These are phyloP conservation scores for Fusarium torreyae DNA, from an alignment of 2,329 filamentous ascomycete species.

Conservation along the genomic window DNA sequence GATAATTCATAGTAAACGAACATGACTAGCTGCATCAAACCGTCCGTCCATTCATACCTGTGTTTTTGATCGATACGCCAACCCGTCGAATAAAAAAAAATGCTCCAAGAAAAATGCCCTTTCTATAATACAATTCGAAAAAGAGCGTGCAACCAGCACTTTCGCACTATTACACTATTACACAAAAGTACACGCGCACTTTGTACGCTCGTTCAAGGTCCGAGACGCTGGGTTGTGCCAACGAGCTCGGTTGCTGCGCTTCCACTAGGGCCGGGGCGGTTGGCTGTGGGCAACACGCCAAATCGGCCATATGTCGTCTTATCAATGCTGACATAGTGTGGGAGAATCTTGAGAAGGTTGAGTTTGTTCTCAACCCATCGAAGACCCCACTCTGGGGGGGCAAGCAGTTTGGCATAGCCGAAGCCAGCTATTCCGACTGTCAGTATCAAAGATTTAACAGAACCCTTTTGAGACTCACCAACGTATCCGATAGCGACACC, in stretches of 20 bases:
- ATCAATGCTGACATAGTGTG: slow-evolving; percentile 94
- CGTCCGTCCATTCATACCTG: slow-evolving; percentile 26
- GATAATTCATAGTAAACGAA: slow-evolving; percentile 5
- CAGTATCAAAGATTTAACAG: slow-evolving; percentile 4
- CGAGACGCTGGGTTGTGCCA: slow-evolving; percentile 75
- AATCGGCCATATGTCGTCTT: slow-evolving; percentile 97
- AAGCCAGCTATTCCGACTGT: slow-evolving; percentile 74
- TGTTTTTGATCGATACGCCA: slow-evolving; percentile 36
- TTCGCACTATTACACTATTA: slow-evolving; percentile 17
- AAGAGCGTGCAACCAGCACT: slow-evolving; percentile 17
- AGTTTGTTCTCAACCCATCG: slow-evolving; percentile 91
- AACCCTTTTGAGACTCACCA: slow-evolving; percentile 69
- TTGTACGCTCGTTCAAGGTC: slow-evolving; percentile 65
- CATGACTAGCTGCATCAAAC: slow-evolving; percentile 11
- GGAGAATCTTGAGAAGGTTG: slow-evolving; percentile 85
- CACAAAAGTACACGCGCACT: slow-evolving; percentile 25
- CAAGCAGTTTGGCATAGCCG: slow-evolving; percentile 90
- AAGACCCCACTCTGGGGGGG: slow-evolving; percentile 89
- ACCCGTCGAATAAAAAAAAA: slow-evolving; percentile 33
- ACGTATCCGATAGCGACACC: slow-evolving; percentile 88
- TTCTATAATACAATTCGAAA: slow-evolving; percentile 44
- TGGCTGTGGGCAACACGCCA: slow-evolving; percentile 81
- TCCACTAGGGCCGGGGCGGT: slow-evolving; percentile 55
- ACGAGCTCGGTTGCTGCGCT: slow-evolving; percentile 73
- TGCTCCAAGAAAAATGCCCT: slow-evolving; percentile 25